A percentile compares a stretch with the other conserved stretches of the same genome.
phyloP scores from a whole-genome alignment of 2,329 filamentous ascomycete genomes.

The Chaetomium olivaceum region DNA sequence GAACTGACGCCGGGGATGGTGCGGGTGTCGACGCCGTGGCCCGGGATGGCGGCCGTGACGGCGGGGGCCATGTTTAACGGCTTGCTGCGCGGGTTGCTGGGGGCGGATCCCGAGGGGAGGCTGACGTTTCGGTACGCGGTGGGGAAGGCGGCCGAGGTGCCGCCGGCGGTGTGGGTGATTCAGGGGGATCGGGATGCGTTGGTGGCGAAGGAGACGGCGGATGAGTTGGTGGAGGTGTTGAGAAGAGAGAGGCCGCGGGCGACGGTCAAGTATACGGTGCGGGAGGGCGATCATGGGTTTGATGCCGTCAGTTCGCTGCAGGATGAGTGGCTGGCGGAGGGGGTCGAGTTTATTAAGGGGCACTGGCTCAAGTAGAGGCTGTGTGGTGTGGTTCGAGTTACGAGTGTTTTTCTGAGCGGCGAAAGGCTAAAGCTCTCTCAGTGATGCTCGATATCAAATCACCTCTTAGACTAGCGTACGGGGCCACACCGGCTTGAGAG shows the following conservation, averaged over 20 bases:
- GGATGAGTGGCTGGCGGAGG: constrained; percentile 29
- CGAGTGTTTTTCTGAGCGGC: too few species aligned
- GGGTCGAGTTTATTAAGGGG: constrained; percentile 28
- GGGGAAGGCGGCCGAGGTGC: constrained; percentile 12
- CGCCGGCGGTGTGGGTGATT: constrained; percentile 28
- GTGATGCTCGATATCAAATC: neutral
- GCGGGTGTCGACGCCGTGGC: constrained; percentile 22
- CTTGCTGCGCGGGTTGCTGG: constrained; percentile 22
- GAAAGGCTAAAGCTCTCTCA: too few species aligned
- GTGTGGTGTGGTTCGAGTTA: neutral
- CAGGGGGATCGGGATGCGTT: constrained; percentile 29
- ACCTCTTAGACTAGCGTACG: too few species aligned
- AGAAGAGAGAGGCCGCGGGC: constrained; percentile 16
- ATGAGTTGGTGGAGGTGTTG: constrained; percentile 25
- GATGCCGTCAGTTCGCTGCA: constrained; percentile 19
- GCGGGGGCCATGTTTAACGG: constrained; percentile 12
- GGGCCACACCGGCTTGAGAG: too few species aligned
- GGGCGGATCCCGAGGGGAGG: constrained; percentile 22
- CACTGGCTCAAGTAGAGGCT: constrained; percentile 24
- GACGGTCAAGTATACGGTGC: constrained; percentile 28
- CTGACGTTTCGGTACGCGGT: constrained; percentile 24
- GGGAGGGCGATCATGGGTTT: constrained; percentile 29
- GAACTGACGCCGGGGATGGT: constrained; percentile 14
- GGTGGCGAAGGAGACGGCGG: constrained; percentile 20
- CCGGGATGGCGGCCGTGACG: constrained; percentile 11